Percentiles rank a stretch among this genome's conserved stretches.
Evolutionary conservation across 2,329 filamentous ascomycete species (phyloP).

Genomic region (Penicillium sp.): DNA sequence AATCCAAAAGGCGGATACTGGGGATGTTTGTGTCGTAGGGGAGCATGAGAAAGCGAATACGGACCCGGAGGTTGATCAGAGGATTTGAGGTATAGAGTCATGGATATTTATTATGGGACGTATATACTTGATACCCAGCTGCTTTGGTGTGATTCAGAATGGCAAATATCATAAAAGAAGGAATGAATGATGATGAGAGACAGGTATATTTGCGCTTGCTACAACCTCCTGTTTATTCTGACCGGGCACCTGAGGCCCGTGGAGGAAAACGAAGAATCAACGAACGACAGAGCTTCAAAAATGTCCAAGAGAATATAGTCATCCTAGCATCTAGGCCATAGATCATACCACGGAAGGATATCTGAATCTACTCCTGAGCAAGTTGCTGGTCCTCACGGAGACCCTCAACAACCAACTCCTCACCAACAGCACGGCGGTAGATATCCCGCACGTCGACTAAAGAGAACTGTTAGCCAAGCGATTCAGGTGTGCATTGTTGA

Average conservation of each 20-base stretch:
- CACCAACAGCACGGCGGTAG: conserved; percentile 77
- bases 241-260: neutral
- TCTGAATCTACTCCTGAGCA: conserved; percentile 36
- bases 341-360: conserved; percentile 22
- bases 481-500: neutral
- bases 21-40: conserved; percentile 56
- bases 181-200: conserved; percentile 6
- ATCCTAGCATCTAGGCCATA: conserved; percentile 31
- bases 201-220: conserved; percentile 19
- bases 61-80: conserved; percentile 45
- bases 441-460: conserved; percentile 91
- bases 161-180: neutral
- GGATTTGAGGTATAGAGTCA: conserved; percentile 18
- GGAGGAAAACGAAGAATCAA: conserved; percentile 14
- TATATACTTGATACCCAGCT: neutral
- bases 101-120: neutral
- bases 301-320: conserved; percentile 31
- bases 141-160: neutral
- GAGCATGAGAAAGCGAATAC: conserved; percentile 67
- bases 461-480: neutral
- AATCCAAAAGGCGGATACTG: conserved; percentile 56
- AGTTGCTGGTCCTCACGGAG: conserved; percentile 67
- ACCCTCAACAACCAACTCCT: conserved; percentile 85
- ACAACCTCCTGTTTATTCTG: conserved; percentile 13
- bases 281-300: conserved; percentile 18